A percentile compares a stretch with the other conserved stretches of the same genome.
Evolutionary conservation across 2,329 filamentous ascomycete species (phyloP).

Genomic region (Beauveria medogensis): DNA sequence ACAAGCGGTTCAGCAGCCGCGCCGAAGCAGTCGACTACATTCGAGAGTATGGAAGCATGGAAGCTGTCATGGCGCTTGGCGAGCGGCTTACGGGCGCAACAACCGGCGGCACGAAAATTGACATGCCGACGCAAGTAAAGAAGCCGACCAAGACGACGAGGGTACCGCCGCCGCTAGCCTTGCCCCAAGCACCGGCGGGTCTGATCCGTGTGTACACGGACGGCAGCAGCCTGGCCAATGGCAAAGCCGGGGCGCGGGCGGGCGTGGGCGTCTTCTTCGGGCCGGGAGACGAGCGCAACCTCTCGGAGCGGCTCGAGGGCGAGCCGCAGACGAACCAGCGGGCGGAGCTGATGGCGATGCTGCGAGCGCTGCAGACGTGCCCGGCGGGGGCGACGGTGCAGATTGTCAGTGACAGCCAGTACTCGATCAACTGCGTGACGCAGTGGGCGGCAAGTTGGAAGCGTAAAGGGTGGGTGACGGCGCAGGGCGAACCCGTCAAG

Average conservation of each 20-base stretch:
- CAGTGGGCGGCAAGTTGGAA: conserved; percentile 77
- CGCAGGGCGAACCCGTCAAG: conserved; percentile 62
- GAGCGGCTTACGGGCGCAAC: conserved; percentile 18
- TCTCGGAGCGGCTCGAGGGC: conserved; percentile 70
- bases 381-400: conserved; percentile 59
- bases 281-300: conserved; percentile 45
- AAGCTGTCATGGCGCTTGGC: conserved; percentile 34
- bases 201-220: conserved; percentile 51
- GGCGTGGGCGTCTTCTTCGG: conserved; percentile 61
- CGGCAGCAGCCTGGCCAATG: conserved; percentile 53
- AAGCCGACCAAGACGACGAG: conserved; percentile 14
- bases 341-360: conserved; percentile 84
- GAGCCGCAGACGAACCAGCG: conserved; percentile 85
- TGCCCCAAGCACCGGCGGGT: conserved; percentile 15
- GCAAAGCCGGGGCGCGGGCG: conserved; percentile 43
- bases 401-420: conserved; percentile 84
- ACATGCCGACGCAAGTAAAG: conserved; percentile 11
- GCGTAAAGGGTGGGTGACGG: conserved; percentile 68
- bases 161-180: conserved; percentile 9
- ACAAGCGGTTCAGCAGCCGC: conserved; percentile 60
- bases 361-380: conserved; percentile 71
- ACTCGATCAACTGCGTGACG: conserved; percentile 82
- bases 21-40: conserved; percentile 76
- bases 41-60: conserved; percentile 34
- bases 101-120: conserved; percentile 9